phyloP scores from a whole-genome alignment of 1,139 yeast species.

The Candida dubliniensis region DNA sequence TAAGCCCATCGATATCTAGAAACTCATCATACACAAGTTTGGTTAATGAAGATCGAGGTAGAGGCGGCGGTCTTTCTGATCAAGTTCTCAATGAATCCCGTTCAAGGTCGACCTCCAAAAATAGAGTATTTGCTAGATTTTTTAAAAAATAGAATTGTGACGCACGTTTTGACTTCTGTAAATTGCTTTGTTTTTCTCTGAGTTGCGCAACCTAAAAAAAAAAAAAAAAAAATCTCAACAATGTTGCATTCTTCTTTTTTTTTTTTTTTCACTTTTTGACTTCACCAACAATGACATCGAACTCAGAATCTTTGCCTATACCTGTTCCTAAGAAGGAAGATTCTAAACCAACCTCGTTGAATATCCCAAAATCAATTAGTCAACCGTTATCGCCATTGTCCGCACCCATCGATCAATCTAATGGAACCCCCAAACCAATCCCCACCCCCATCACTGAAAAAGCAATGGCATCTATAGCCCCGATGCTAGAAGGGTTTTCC shows the following conservation, averaged over 20 bases:
- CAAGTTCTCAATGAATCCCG: slow-evolving; percentile 5
- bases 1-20: slow-evolving; percentile 23
- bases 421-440: slow-evolving; percentile 7
- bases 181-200: neutral
- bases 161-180: slow-evolving; percentile 3
- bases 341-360: neutral
- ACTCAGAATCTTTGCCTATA: slow-evolving; percentile 10
- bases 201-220: neutral
- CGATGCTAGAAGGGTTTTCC: slow-evolving; percentile 67
- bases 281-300: neutral
- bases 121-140: slow-evolving; percentile 21
- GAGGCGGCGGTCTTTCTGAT: slow-evolving; percentile 3
- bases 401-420: slow-evolving; percentile 15
- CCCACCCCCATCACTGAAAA: slow-evolving; percentile 42
- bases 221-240: neutral
- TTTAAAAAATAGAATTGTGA: slow-evolving; percentile 10
- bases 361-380: slow-evolving; percentile 14
- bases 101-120: slow-evolving; percentile 20
- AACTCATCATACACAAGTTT: slow-evolving; percentile 14
- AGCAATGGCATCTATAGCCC: slow-evolving; percentile 79
- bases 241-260: neutral
- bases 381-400: slow-evolving; percentile 38
- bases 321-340: slow-evolving; percentile 7
- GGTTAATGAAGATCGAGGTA: slow-evolving; percentile 15
- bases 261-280: neutral